Percentiles rank a stretch among this genome's conserved stretches.
These are phyloP conservation scores for Suhomyces kilbournensis DNA, from an alignment of 805 yeast genomes.

Conservation along the genomic window DNA sequence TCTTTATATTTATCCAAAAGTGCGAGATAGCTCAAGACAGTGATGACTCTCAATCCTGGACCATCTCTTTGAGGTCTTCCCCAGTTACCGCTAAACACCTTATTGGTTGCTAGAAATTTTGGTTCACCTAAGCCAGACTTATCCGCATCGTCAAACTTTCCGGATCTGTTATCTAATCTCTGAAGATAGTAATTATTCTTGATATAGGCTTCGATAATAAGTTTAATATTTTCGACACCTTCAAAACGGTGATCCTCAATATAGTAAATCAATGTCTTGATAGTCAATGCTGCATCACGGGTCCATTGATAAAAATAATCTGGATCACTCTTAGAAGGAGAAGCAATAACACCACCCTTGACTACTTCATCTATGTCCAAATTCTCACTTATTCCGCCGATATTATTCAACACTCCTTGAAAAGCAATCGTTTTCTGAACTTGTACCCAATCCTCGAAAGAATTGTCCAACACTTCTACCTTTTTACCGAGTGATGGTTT, in stretches of 20 bases:
- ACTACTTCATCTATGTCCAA: conserved; percentile 36
- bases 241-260: conserved; percentile 41
- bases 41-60: conserved; percentile 75
- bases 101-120: conserved; percentile 67
- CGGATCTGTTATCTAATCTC: conserved; percentile 65
- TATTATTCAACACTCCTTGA: conserved; percentile 48
- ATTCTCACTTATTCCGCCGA: conserved; percentile 48
- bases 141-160: conserved; percentile 43
- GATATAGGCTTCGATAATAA: conserved; percentile 58
- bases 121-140: conserved; percentile 83
- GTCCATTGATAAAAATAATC: conserved; percentile 89
- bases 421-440: conserved; percentile 43
- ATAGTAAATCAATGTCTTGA: conserved; percentile 58
- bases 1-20: conserved; percentile 33
- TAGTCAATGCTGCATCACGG: conserved; percentile 83
- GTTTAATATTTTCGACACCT: conserved; percentile 14
- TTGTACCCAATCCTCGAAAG: conserved; percentile 49
- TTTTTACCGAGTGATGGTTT: background rate
- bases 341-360: conserved; percentile 77
- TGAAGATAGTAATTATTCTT: conserved; percentile 59
- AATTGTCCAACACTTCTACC: conserved; percentile 12
- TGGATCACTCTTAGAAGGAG: conserved; percentile 70
- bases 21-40: conserved; percentile 56
- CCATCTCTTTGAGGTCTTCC: conserved; percentile 97
- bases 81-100: conserved; percentile 67